Base-by-base conservation (phyloP, 2,329 filamentous ascomycete genomes). In the Neofusicoccum sp. region DNA sequence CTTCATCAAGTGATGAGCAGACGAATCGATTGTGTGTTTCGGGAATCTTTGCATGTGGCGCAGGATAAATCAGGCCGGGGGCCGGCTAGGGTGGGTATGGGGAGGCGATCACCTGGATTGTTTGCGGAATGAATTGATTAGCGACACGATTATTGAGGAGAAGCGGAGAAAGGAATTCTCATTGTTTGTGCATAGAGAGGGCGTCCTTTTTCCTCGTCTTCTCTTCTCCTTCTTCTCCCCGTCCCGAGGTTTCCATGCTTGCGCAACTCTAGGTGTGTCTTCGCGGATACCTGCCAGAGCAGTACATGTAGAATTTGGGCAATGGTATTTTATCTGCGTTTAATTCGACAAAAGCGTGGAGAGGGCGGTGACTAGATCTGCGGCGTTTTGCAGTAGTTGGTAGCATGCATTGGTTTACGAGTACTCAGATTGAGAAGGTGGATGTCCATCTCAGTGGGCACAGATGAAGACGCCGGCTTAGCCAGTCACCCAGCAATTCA, bases 1-100 rank as follows among this genome's bases (percentile, higher is more conserved):
- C 40, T 54, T 60, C 58, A 60, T 60, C 58, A 60, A 60, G 24
- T 60, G 48, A 60, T 60, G 36, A 51, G 41, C 9, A 9, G 24
- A n/a, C 49, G 24, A 16, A 49, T 30, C n/a, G 36, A 24, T 59
- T 43, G 56, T 34, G 30, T 41, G 34, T 48, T 59, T 48, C 44
- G 30, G 45, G 28, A 40, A 40, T 60, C 38, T 33, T 60, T 51
- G 57, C 45, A 60, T 60, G 38, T 44, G 44, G 57, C 44, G 45
- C 57, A 51, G 47, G 44, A 60, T 49, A 43, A 56, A 31, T n/a
- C 31, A 44, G 51, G 51, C 26, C 38, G 38, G 49, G 51, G 51
- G 43, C 20, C 26, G 51, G 36, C 28, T 6, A 43, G 28, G 38
- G 36, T 43, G 34, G 26, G 51, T n/a, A 8, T 8, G 28, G 36